Conservation (phyloP, 2,329 filamentous ascomycete species). For the Helotiales sp. region DNA sequence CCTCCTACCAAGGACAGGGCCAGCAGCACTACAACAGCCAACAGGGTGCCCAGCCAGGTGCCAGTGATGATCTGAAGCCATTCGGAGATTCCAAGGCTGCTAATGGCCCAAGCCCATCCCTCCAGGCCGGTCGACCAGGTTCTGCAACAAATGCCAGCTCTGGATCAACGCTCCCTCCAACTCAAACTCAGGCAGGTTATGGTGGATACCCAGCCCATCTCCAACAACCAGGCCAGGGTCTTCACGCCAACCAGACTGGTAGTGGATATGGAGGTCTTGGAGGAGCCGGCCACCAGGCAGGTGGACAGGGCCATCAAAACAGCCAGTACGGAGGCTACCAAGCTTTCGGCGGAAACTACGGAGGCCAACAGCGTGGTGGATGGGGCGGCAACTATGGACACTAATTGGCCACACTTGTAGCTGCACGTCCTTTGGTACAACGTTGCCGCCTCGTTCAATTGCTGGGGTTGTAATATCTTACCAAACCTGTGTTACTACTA, state of each 20-base stretch:
- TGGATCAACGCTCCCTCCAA: conserved; percentile 42
- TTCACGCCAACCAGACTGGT: conserved; percentile 43
- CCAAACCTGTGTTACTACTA: conserved; percentile 43
- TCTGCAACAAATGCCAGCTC: conserved; percentile 45
- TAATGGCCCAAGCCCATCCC: conserved; percentile 44
- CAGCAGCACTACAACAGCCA: conserved; percentile 41
- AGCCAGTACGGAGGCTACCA: conserved; percentile 51
- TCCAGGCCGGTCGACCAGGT: conserved; percentile 44
- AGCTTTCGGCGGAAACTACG: conserved; percentile 49
- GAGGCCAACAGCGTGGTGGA: conserved; percentile 51
- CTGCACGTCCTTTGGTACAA: conserved; percentile 37
- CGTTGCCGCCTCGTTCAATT: conserved; percentile 30
- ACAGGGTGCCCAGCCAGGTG: conserved; percentile 40
- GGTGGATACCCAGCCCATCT: conserved; percentile 45
- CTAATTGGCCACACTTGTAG: conserved; percentile 38
- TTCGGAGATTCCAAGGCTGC: conserved; percentile 44
- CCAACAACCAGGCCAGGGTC: conserved; percentile 43
- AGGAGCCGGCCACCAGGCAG: conserved; percentile 53
- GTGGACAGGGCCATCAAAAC: conserved; percentile 48
- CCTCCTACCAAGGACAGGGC: conserved; percentile 43
- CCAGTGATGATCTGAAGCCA: conserved; percentile 45
- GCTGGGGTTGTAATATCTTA: conserved; percentile 36
- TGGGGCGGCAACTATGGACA: conserved; percentile 54
- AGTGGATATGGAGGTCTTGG: conserved; percentile 49
- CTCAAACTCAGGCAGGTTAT: conserved; percentile 43